phyloP scores from a whole-genome alignment of 257 asterid species.

The Catharanthus roseus region DNA sequence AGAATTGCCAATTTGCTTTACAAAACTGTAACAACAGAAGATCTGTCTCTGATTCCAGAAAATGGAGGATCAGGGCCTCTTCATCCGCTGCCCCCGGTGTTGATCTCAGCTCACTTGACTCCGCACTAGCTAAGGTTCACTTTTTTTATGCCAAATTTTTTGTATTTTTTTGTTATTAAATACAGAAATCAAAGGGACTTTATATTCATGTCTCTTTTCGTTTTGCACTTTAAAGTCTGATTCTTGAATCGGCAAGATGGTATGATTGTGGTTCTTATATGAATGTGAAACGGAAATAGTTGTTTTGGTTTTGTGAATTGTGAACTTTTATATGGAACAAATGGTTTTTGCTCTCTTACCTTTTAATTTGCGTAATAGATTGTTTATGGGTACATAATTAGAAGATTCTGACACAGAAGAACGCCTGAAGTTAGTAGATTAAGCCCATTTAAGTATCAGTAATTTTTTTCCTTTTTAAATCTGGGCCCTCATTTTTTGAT shows the following conservation, averaged over 20 bases:
- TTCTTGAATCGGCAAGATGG: not conserved
- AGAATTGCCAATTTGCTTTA: constrained; percentile 15
- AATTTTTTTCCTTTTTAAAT: not conserved
- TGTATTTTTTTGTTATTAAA: not conserved
- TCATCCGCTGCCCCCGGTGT: constrained; percentile 78
- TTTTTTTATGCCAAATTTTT: not conserved
- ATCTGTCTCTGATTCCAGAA: constrained; percentile 17
- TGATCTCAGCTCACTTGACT: constrained; percentile 47
- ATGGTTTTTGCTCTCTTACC: no score
- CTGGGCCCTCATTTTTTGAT: not conserved
- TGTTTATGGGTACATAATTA: not conserved
- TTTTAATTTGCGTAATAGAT: not conserved
- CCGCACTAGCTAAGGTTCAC: constrained; percentile 65
- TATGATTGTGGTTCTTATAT: not conserved
- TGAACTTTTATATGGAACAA: not conserved
- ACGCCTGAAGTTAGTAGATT: not conserved
- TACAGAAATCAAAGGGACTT: not conserved
- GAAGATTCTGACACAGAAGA: not conserved
- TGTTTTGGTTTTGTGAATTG: not conserved
- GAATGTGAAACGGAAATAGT: not conserved
- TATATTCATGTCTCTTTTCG: not conserved
- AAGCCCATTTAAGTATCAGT: not conserved
- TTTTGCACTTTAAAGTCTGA: not conserved
- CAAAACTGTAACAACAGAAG: not conserved
- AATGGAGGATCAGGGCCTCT: constrained; percentile 36